Conservation (phyloP, 768 basidiomycete genomes). For the Suillus sp. region DNA sequence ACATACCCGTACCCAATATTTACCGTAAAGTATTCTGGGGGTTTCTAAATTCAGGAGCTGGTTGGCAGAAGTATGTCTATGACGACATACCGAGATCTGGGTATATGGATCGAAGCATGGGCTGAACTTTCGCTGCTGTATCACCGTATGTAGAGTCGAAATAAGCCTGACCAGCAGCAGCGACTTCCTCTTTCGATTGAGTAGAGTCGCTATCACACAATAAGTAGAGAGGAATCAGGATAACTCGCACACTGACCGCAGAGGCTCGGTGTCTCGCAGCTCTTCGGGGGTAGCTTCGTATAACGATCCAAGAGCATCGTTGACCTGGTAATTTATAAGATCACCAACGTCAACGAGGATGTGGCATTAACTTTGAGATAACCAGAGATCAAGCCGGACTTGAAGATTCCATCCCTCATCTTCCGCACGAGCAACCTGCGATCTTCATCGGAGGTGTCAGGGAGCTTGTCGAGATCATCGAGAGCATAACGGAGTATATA, state of each 20-base stretch:
- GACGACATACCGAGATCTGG: conserved; percentile 60
- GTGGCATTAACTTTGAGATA: conserved; percentile 51
- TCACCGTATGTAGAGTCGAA: conserved; percentile 59
- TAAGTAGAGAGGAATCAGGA: neutral
- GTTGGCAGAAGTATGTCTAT: neutral
- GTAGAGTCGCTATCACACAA: conserved; percentile 39
- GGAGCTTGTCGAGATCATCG: conserved; percentile 41
- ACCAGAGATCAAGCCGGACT: conserved; percentile 58
- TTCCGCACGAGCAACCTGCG: conserved; percentile 49
- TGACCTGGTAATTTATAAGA: conserved; percentile 40
- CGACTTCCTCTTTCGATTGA: conserved; percentile 46
- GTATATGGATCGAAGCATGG: conserved; percentile 51
- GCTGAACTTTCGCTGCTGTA: conserved; percentile 50
- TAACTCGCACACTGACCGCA: conserved; percentile 42
- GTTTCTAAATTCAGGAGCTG: conserved; percentile 5
- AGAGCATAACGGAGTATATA: conserved; percentile 53
- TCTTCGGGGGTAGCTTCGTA: conserved; percentile 54
- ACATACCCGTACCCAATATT: conserved; percentile 58
- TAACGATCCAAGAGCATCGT: conserved; percentile 57
- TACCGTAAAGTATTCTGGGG: conserved; percentile 54
- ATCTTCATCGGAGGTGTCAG: conserved; percentile 33
- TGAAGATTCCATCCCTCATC: conserved; percentile 64
- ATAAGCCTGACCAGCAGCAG: conserved; percentile 41
- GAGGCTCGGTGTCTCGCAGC: conserved; percentile 46
- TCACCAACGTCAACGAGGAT: neutral